These are phyloP conservation scores for Circinella umbellata DNA, from an alignment of 371 early-diverging fungal species.

Conservation along the genomic window DNA sequence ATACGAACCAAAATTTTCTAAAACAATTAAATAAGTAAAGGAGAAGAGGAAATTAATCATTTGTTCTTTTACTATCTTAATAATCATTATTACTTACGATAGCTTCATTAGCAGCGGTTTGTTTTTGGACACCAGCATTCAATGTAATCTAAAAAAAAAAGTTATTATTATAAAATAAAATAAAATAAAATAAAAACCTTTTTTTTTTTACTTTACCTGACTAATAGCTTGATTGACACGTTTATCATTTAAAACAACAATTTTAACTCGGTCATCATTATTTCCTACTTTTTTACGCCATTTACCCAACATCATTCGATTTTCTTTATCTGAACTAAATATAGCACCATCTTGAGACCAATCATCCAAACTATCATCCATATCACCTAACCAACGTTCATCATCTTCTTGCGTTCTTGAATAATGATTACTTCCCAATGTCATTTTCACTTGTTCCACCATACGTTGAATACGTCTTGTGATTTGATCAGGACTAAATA, in stretches of 20 bases:
- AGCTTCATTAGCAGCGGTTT: conserved; percentile 54
- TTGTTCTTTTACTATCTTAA: background rate
- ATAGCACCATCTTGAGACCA: conserved; percentile 50
- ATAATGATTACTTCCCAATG: conserved; percentile 12
- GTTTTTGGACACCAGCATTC: conserved; percentile 53
- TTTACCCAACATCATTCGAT: conserved; percentile 42
- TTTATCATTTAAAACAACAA: conserved; percentile 54
- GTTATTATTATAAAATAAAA: background rate
- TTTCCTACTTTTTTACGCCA: conserved; percentile 55
- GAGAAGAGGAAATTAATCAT: background rate
- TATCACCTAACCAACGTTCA: conserved; percentile 49
- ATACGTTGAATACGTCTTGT: conserved; percentile 41
- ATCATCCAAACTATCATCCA: conserved; percentile 53
- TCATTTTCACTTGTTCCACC: conserved; percentile 38
- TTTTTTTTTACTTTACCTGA: conserved; percentile 24
- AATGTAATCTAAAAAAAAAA: conserved; percentile 35
- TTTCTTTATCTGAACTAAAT: conserved; percentile 28
- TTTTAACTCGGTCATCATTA: conserved; percentile 50
- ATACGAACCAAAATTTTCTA: conserved; percentile 49
- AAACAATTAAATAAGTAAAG: background rate
- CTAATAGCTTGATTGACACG: conserved; percentile 50
- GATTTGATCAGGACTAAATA: conserved; percentile 44
- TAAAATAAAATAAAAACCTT: background rate
- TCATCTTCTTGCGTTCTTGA: conserved; percentile 28
- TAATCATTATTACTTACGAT: conserved; percentile 23